Percentiles rank a stretch among this genome's conserved stretches.
Conservation (phyloP, 495 filamentous ascomycete species). For the Xylaria acuta region DNA sequence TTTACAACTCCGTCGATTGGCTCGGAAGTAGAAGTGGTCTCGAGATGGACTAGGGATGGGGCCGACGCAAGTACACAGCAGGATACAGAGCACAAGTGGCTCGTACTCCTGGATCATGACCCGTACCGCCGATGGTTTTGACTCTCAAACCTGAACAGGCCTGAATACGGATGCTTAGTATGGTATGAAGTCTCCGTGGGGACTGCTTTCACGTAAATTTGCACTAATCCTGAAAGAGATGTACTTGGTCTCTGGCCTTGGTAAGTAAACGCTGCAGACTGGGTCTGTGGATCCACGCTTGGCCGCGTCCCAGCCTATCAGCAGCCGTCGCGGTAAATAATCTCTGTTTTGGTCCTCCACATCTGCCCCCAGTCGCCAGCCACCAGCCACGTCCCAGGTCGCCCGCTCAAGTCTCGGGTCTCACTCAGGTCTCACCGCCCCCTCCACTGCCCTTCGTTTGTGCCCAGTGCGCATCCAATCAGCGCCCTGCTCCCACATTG, state of each 20-base stretch:
- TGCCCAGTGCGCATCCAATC: conserved; percentile 12
- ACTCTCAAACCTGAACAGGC: no score
- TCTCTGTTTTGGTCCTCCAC: not conserved
- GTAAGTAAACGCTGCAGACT: not conserved
- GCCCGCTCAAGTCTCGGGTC: not conserved
- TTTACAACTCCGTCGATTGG: not conserved
- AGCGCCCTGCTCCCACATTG: not conserved
- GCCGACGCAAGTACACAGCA: conserved; percentile 21
- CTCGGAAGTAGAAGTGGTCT: conserved; percentile 18
- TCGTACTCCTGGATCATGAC: conserved; percentile 10
- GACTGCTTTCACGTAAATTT: conserved; percentile 7
- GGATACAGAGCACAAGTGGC: conserved; percentile 23
- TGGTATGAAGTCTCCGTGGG: not conserved
- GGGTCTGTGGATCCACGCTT: not conserved
- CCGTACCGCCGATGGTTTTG: not conserved
- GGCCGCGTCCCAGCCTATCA: not conserved
- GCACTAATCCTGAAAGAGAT: conserved; percentile 7
- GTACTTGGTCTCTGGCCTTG: conserved; percentile 11
- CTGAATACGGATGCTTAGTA: not conserved
- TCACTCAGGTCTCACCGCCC: conserved; percentile 26
- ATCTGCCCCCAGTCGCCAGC: conserved; percentile 1
- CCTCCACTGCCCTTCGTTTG: no score
- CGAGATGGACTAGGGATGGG: conserved; percentile 3
- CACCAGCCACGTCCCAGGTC: conserved; percentile 4
- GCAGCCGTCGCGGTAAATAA: conserved; percentile 3